These are phyloP conservation scores for Eucalyptus regnans DNA, from an alignment of 345 rosid genomes.

Conservation along the genomic window DNA sequence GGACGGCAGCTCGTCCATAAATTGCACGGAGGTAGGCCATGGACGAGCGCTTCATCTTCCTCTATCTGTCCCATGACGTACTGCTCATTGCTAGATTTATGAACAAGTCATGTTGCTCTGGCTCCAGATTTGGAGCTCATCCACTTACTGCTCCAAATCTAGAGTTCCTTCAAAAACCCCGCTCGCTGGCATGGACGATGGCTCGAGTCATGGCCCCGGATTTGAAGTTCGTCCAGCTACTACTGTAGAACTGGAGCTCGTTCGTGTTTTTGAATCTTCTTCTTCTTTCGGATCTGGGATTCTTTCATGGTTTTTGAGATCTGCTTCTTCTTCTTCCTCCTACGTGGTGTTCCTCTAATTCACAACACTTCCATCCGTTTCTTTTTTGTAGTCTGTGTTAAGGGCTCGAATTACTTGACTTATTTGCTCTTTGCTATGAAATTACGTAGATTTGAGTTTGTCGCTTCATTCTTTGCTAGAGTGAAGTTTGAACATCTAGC, in stretches of 20 bases:
- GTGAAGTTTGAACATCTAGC: too few species aligned
- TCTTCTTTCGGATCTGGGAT: background rate
- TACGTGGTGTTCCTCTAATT: background rate
- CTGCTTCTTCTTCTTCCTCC: background rate
- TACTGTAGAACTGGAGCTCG: background rate
- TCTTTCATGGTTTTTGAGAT: background rate
- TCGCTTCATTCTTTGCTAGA: too few species aligned
- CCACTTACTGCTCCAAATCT: background rate
- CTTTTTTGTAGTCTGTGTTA: too few species aligned
- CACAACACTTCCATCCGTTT: background rate
- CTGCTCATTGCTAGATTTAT: background rate
- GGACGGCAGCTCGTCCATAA: background rate
- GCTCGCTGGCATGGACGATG: background rate
- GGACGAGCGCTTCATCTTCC: background rate
- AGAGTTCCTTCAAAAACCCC: background rate
- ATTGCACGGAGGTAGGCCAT: background rate
- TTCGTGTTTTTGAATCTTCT: background rate
- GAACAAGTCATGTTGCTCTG: background rate
- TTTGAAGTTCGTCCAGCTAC: background rate
- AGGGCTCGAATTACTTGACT: too few species aligned
- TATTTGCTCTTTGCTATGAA: too few species aligned
- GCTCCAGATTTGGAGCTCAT: background rate
- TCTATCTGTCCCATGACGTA: background rate
- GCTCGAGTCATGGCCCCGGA: background rate
- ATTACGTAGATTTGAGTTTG: too few species aligned